Conservation (phyloP, 345 rosid species). For the Euphorbia pulcherrima region DNA sequence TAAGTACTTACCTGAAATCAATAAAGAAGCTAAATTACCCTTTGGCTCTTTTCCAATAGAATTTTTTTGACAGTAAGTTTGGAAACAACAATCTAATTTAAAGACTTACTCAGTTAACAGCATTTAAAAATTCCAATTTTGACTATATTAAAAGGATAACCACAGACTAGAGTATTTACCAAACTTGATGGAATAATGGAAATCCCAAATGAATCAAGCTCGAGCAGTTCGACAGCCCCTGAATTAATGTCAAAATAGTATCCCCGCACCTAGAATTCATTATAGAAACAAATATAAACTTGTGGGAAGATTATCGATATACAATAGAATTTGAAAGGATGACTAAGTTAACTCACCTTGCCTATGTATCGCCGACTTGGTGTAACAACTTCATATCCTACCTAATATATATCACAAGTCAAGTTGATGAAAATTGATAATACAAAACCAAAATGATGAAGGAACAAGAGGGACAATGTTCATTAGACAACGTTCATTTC, state of each 20-base stretch:
- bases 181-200: constrained; percentile 83
- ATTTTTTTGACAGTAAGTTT: background rate
- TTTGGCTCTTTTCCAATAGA: background rate
- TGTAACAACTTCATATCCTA: constrained; percentile 79
- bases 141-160: background rate
- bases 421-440: background rate
- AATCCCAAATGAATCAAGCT: constrained; percentile 84
- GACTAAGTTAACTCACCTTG: constrained; percentile 44
- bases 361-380: constrained; percentile 56
- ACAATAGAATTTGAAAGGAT: constrained; percentile 4
- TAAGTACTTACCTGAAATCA: constrained; percentile 73
- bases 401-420: constrained; percentile 45
- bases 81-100: too few relatives aligned
- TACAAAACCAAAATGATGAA: background rate
- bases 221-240: constrained; percentile 70
- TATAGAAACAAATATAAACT: background rate
- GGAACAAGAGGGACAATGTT: background rate
- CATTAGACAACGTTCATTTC: background rate
- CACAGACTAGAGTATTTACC: constrained; percentile 44
- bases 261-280: constrained; percentile 60
- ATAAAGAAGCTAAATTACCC: constrained; percentile 8
- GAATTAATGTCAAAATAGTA: constrained; percentile 73
- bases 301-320: background rate
- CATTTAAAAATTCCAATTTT: background rate
- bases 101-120: too few relatives aligned